Evolutionary conservation across 371 early-diverging fungal species (phyloP).

Genomic region (Thermomucor indicae-seudaticae): DNA sequence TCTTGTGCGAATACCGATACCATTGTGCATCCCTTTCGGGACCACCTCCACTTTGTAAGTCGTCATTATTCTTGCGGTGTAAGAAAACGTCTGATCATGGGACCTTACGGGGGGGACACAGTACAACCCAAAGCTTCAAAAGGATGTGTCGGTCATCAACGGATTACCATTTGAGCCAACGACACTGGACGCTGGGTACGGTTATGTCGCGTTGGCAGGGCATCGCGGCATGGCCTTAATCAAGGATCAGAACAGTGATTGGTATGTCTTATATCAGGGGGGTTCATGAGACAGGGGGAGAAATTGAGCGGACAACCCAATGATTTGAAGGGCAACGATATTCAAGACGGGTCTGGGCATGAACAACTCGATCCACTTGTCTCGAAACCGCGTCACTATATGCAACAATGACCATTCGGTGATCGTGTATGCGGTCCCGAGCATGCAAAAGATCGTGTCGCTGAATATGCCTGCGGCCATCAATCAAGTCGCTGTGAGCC

Average conservation of each 20-base stretch:
- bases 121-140: conserved; percentile 10
- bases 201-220: conserved; percentile 15
- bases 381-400: conserved; percentile 46
- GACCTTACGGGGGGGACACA: neutral
- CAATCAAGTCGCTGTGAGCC: conserved; percentile 78
- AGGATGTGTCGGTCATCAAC: neutral
- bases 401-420: conserved; percentile 93
- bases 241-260: conserved; percentile 2
- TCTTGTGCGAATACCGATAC: conserved; percentile 3
- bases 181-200: conserved; percentile 15
- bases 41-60: conserved; percentile 14
- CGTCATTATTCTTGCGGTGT: neutral
- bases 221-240: conserved; percentile 16
- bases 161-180: conserved; percentile 18
- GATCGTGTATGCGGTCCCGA: conserved; percentile 71
- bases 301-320: too few species aligned
- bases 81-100: neutral
- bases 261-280: too few species aligned
- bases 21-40: conserved; percentile 11
- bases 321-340: neutral
- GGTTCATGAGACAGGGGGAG: too few species aligned
- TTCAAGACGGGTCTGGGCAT: conserved; percentile 16
- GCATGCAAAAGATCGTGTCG: conserved; percentile 55
- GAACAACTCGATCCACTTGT: conserved; percentile 15
- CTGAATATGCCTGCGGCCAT: conserved; percentile 76